Evolutionary conservation across 2,329 filamentous ascomycete genomes (phyloP).

Genomic region (Coleophoma crateriformis): DNA sequence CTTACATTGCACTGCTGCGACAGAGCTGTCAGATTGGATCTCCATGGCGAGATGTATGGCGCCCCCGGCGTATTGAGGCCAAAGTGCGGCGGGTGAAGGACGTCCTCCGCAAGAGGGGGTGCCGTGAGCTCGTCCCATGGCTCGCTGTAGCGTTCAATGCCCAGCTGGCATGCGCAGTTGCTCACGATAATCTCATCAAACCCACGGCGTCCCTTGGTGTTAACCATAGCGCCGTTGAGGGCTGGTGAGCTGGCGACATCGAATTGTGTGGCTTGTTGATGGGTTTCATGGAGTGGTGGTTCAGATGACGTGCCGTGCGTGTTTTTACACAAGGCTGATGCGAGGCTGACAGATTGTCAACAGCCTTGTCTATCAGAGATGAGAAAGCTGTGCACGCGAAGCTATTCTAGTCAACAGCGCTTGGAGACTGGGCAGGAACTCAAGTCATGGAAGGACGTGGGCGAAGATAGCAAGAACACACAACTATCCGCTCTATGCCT

Average conservation of each 20-base stretch:
- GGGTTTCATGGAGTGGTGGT: too few relatives aligned
- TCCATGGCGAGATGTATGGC: slow-evolving; percentile 21
- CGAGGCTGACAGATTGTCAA: too few relatives aligned
- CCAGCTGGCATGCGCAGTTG: background rate
- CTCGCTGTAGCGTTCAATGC: background rate
- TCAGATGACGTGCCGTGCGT: too few relatives aligned
- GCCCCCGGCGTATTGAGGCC: background rate
- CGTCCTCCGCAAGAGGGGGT: background rate
- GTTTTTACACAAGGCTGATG: too few relatives aligned
- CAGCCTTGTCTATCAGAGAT: too few relatives aligned
- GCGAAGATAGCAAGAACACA: too few relatives aligned
- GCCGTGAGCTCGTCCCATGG: background rate
- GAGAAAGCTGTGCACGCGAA: too few relatives aligned
- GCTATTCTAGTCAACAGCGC: too few relatives aligned
- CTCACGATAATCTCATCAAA: background rate
- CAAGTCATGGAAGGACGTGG: too few relatives aligned
- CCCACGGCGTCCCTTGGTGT: background rate
- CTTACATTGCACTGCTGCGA: slow-evolving; percentile 52
- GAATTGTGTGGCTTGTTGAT: background rate
- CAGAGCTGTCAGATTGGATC: slow-evolving; percentile 52
- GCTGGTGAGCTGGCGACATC: background rate
- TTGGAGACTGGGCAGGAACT: too few relatives aligned
- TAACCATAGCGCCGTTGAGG: background rate
- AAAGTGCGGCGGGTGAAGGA: background rate
- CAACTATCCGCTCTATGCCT: too few relatives aligned